A percentile compares a stretch with the other conserved stretches of the same genome.
phyloP scores from a whole-genome alignment of 106 monocot genomes.

The Iris macrosiphon region DNA sequence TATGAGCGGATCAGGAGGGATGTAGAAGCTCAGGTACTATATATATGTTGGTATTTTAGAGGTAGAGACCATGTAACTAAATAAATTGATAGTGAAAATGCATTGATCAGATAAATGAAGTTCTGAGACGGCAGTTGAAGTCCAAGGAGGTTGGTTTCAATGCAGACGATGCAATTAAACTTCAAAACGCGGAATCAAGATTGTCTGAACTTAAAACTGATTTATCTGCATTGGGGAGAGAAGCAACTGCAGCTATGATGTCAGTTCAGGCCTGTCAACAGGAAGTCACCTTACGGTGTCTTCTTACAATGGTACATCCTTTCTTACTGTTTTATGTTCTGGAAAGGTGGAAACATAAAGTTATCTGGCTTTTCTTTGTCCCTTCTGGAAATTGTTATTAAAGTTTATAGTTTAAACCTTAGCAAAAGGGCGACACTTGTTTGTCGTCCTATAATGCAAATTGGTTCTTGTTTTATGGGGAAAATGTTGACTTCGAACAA shows the following conservation, averaged over 20 bases:
- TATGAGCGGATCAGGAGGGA: conserved; percentile 75
- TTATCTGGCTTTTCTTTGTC: too few relatives aligned
- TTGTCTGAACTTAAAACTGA: conserved; percentile 61
- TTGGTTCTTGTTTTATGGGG: too few relatives aligned
- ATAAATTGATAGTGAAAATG: not conserved
- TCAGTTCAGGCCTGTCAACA: conserved; percentile 82
- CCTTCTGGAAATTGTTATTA: too few relatives aligned
- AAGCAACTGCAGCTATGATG: conserved; percentile 85
- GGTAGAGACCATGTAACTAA: not conserved
- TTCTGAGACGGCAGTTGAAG: conserved; percentile 58
- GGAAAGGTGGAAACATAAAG: not conserved
- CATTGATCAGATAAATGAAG: conserved; percentile 62
- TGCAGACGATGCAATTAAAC: conserved; percentile 43
- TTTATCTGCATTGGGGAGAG: conserved; percentile 72
- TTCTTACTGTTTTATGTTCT: conserved; percentile 2
- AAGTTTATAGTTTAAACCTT: too few relatives aligned
- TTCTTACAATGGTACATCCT: conserved; percentile 58
- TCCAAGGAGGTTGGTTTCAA: conserved; percentile 50
- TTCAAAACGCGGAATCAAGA: conserved; percentile 76
- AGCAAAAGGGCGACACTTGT: too few relatives aligned
- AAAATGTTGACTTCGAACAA: too few relatives aligned
- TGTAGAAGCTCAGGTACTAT: conserved; percentile 74
- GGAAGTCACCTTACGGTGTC: conserved; percentile 62
- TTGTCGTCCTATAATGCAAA: too few relatives aligned
- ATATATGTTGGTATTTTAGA: not conserved